Evolutionary conservation across 1,284 basidiomycete genomes (phyloP), one percentile per base, ranked within the genome.

Genomic region (Apiotrichum akiyoshidainum): DNA sequence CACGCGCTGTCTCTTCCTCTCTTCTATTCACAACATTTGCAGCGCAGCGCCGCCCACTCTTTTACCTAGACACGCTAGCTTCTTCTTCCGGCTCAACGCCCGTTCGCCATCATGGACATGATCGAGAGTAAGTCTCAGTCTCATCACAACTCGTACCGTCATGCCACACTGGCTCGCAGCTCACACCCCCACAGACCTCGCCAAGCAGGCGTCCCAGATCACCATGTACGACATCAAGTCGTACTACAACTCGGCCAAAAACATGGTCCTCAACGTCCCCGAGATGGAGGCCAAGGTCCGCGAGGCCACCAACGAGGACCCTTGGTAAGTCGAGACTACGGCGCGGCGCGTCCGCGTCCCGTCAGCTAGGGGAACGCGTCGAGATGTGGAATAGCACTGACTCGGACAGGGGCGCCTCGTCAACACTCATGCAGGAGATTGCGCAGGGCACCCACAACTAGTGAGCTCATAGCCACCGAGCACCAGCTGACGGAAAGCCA

Each of bases 391-490:
- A n/a, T n/a, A 46, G 46, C 26, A 35, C 34, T n/a, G 33, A 35
- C 45, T 46, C 34, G 45, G 2, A 37, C 70, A 95, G 92, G 94
- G 95, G 96, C 31, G 95, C 96, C 63, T 94, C 90, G 72, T 97
- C 95, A 54, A 96, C 94, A 21, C 80, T 98, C 74, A 99, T 99
- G 95, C 90, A 94, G 76, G 94, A 99, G 73, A 99, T 99, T 69
- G 93, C 95, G 8, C 26, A 45, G 53, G 72, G 73, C 11, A 75
- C 72, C 12, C 69, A 75, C 59, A 72, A 71, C 62, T 74, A 69
- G 70, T 72, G 46, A 52, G 52, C 51, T n/a, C 8, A 14, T 1
- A 34, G 14, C 42, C 50, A 34, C 54, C 40, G 34, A 39, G 21
- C 7, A 4, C 0, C 22, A 46, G 35, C 22, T 53, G 16, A 22